A percentile compares a stretch with the other conserved stretches of the same genome.
Evolutionary conservation across 805 yeast genomes (phyloP).

Genomic region (Candida broadrunensis): DNA sequence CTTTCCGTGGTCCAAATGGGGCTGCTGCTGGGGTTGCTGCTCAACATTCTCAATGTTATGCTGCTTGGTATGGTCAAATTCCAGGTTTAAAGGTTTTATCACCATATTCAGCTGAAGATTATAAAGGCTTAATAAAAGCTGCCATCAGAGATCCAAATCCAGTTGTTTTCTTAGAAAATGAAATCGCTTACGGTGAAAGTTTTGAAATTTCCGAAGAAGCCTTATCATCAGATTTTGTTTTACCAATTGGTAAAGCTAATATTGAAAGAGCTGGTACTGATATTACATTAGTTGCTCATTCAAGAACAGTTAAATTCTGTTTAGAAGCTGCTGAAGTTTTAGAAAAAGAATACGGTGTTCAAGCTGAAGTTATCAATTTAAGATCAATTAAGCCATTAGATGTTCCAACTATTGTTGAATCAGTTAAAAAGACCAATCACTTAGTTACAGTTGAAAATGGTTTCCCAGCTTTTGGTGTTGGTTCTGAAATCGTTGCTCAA

Average conservation of each 20-base stretch:
- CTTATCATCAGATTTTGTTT: slow-evolving; percentile 78
- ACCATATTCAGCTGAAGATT: slow-evolving; percentile 94
- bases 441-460: slow-evolving; percentile 95
- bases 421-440: slow-evolving; percentile 96
- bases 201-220: slow-evolving; percentile 90
- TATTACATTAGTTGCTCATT: slow-evolving; percentile 83
- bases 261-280: slow-evolving; percentile 92
- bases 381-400: slow-evolving; percentile 98
- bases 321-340: slow-evolving; percentile 87
- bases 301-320: slow-evolving; percentile 85
- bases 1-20: slow-evolving; percentile 99
- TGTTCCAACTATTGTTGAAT: slow-evolving; percentile 74
- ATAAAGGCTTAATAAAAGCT: slow-evolving; percentile 92
- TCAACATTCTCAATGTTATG: slow-evolving; percentile 97
- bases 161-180: slow-evolving; percentile 93
- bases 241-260: slow-evolving; percentile 96
- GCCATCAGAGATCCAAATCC: slow-evolving; percentile 99
- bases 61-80: slow-evolving; percentile 97
- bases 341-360: slow-evolving; percentile 79
- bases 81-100: slow-evolving; percentile 97
- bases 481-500: slow-evolving; percentile 97
- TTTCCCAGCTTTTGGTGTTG: slow-evolving; percentile 98
- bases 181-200: slow-evolving; percentile 87
- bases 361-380: slow-evolving; percentile 91
- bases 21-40: slow-evolving; percentile 99